phyloP scores from a whole-genome alignment of 768 basidiomycete genomes.

The Crepidotus variabilis region DNA sequence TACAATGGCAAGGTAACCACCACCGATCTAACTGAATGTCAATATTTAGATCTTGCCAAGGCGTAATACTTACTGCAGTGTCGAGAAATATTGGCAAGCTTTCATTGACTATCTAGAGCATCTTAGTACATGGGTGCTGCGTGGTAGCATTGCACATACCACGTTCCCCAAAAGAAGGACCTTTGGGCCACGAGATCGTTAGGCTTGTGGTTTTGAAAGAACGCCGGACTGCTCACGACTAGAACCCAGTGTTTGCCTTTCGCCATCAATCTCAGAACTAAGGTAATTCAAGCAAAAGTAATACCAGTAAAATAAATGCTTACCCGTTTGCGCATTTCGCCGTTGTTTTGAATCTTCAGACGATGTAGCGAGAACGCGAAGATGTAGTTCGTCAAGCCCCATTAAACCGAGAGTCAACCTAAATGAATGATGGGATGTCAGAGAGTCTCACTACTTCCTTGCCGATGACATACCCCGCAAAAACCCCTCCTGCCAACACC shows the following conservation, averaged over 20 bases:
- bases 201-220: not conserved
- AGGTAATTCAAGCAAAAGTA: not conserved
- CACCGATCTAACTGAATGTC: constrained; percentile 35
- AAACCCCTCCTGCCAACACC: constrained; percentile 85
- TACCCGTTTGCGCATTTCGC: constrained; percentile 68
- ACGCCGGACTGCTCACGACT: constrained; percentile 49
- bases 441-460: not conserved
- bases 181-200: constrained; percentile 27
- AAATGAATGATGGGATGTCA: not conserved
- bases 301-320: not conserved
- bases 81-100: constrained; percentile 82
- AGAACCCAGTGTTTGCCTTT: constrained; percentile 90
- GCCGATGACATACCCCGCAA: constrained; percentile 69
- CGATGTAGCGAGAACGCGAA: constrained; percentile 79
- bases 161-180: constrained; percentile 88
- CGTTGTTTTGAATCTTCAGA: constrained; percentile 69
- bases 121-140: not conserved
- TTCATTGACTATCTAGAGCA: constrained; percentile 68
- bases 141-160: constrained; percentile 35
- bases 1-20: constrained; percentile 68
- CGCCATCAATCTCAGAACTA: constrained; percentile 54
- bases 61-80: constrained; percentile 49
- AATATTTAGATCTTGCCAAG: not conserved
- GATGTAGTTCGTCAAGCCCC: constrained; percentile 90
- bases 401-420: constrained; percentile 90